Base-by-base conservation (phyloP, 805 yeast species). In the Metschnikowia lachancei region DNA sequence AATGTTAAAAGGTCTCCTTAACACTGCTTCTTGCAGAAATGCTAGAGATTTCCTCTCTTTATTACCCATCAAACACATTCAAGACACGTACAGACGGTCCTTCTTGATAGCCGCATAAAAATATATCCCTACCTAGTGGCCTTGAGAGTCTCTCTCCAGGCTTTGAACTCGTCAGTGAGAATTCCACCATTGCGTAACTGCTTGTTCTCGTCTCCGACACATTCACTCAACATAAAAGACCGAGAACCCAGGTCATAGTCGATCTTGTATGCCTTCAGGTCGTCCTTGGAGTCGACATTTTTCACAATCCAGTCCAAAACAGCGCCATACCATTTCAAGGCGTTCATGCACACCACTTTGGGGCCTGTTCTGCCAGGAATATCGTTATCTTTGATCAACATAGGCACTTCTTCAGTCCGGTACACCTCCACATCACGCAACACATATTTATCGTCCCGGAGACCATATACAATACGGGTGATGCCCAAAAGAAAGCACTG, bases 401-500 rank as follows among this genome's bases (percentile, higher is more conserved):
- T 46, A 1, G 99, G 98, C 19, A 92, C 75, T 53, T 87, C 86
- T 31, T 85, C 90, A 0, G 95, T 85, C 42, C 78, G 71, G 62
- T 69, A 90, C 48, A 85, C 82, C 65, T 94, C 98, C 1, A 87
- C 81, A 3, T 83, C 66, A 51, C 76, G 70, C 45, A 92, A 67
- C n/a, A 76, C 63, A 36, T 85, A 73, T 29, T 80, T 66, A 14
- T 85, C 85, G 61, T 89, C 95, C 55, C 97, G 76, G 65, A 86
- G 94, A 0, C 97, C 99, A 60, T 87, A 87, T 3, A 87, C 76
- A 4, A 92, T 75, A 48, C 78, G 78, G n/a, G 85, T 82, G 17
- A 94, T 77, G 3, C 99, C 99, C 37, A 88, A 73, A 18, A 94
- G 70, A 63, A 90, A 94, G 52, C 96, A 85, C 68, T 90, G 98